Conservation (phyloP, 2,329 filamentous ascomycete genomes). For the Mycogone perniciosa region DNA sequence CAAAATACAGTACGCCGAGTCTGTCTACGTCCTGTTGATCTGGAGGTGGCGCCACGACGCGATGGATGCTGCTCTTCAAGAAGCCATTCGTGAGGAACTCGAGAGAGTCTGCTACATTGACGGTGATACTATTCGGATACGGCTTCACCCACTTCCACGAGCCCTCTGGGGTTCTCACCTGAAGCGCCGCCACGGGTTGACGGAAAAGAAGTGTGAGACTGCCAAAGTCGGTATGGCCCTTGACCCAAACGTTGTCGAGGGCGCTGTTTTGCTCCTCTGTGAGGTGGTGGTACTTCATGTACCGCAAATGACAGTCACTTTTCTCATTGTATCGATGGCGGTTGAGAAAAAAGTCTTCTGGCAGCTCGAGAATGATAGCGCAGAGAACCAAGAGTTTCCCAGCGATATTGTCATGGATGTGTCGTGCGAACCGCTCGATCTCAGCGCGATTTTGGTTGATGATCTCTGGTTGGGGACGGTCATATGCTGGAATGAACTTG, state of each 20-base stretch:
- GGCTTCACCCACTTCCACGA: slow-evolving; percentile 46
- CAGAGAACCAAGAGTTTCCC: slow-evolving; percentile 30
- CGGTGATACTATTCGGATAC: slow-evolving; percentile 43
- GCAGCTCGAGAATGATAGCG: slow-evolving; percentile 49
- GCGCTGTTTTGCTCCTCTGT: slow-evolving; percentile 36
- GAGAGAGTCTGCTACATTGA: slow-evolving; percentile 46
- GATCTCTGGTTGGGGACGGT: slow-evolving; percentile 27
- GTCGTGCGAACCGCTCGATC: slow-evolving; percentile 30
- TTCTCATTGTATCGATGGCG: slow-evolving; percentile 48
- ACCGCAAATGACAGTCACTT: slow-evolving; percentile 51
- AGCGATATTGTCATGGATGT: slow-evolving; percentile 29
- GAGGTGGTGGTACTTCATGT: slow-evolving; percentile 52
- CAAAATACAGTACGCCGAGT: slow-evolving; percentile 40
- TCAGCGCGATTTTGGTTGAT: slow-evolving; percentile 24
- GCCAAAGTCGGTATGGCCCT: slow-evolving; percentile 49
- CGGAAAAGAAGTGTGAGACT: slow-evolving; percentile 51
- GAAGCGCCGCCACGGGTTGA: slow-evolving; percentile 50
- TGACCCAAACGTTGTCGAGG: slow-evolving; percentile 30
- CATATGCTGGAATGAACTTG: slow-evolving; percentile 31
- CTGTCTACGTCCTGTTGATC: slow-evolving; percentile 40
- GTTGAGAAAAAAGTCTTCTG: slow-evolving; percentile 47
- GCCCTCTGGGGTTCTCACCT: slow-evolving; percentile 39
- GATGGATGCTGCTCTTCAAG: slow-evolving; percentile 38
- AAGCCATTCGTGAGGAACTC: slow-evolving; percentile 42
- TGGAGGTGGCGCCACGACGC: slow-evolving; percentile 36